phyloP scores from a whole-genome alignment of 331 rosid species.

The Quercus phellos region DNA sequence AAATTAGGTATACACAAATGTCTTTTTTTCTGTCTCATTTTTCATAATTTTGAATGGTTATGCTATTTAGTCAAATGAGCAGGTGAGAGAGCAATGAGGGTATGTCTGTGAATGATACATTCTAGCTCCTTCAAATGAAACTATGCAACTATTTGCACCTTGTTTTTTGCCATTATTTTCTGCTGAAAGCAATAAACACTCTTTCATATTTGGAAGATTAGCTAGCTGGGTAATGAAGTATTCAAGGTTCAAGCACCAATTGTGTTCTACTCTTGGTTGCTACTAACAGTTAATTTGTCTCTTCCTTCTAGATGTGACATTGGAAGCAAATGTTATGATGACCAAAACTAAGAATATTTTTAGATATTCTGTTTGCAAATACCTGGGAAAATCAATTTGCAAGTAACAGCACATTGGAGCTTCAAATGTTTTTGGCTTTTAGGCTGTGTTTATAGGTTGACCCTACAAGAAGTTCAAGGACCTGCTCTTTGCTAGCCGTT shows the following conservation, averaged over 20 bases:
- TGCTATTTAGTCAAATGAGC: not conserved
- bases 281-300: not conserved
- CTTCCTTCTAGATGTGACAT: not conserved
- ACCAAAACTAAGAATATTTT: not conserved
- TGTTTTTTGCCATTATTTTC: not conserved
- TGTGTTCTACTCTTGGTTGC: not conserved
- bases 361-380: not conserved
- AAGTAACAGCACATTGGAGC: not conserved
- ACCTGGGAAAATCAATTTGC: not conserved
- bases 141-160: not conserved
- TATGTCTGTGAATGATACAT: not conserved
- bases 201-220: not conserved
- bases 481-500: not conserved
- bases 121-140: not conserved
- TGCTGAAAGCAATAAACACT: not conserved
- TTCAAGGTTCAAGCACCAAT: not conserved
- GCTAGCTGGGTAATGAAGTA: not conserved
- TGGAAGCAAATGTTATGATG: not conserved
- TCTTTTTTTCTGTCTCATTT: not conserved
- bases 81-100: not conserved
- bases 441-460: not conserved
- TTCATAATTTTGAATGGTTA: not conserved
- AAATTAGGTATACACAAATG: not conserved
- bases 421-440: not conserved
- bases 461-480: not conserved